These are phyloP conservation scores for Sporisorium iseilematis-ciliati DNA, from an alignment of 1,284 basidiomycete genomes.

Conservation along the genomic window DNA sequence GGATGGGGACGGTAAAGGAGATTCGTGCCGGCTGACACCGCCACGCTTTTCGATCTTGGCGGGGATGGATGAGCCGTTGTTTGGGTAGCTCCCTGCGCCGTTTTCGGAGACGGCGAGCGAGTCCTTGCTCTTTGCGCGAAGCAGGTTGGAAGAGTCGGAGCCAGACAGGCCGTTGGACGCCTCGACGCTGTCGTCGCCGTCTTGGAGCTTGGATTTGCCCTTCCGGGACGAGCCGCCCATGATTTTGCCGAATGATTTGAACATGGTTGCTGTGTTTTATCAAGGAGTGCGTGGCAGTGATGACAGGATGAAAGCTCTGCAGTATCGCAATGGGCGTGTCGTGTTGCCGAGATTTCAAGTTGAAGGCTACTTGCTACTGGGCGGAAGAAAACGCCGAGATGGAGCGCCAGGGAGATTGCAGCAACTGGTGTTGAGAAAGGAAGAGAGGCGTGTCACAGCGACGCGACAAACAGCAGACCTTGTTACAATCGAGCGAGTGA, in stretches of 20 bases:
- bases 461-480: not conserved
- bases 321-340: not conserved
- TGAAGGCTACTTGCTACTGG: not conserved
- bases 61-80: slow-evolving; percentile 27
- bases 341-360: not conserved
- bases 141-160: slow-evolving; percentile 48
- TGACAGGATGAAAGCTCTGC: not conserved
- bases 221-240: slow-evolving; percentile 66
- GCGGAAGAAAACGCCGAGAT: not conserved
- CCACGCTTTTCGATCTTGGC: slow-evolving; percentile 64
- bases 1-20: slow-evolving; percentile 62
- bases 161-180: slow-evolving; percentile 33
- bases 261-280: slow-evolving; percentile 46
- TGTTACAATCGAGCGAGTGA: not conserved
- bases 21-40: slow-evolving; percentile 63
- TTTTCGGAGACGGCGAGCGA: slow-evolving; percentile 35
- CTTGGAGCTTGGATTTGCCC: slow-evolving; percentile 59
- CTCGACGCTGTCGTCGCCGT: slow-evolving; percentile 36
- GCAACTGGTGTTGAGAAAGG: not conserved
- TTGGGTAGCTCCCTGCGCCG: slow-evolving; percentile 15
- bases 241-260: slow-evolving; percentile 66
- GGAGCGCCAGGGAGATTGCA: not conserved
- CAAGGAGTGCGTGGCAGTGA: not conserved
- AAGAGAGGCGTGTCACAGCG: not conserved
- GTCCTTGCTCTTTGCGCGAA: slow-evolving; percentile 42